Base-by-base conservation (phyloP, 306 rosid species). In the Dalbergia oliveri region DNA sequence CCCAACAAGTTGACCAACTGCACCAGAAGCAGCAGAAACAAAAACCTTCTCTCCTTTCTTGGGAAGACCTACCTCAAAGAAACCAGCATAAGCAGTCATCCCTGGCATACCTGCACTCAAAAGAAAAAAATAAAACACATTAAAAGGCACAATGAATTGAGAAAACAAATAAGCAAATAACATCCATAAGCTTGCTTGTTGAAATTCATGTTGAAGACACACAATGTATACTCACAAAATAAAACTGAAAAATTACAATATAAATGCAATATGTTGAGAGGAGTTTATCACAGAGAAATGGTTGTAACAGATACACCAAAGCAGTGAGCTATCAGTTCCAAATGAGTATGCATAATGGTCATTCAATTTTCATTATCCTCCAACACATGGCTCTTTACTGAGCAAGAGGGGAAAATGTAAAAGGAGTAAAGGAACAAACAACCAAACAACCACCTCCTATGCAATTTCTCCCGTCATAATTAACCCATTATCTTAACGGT, bases 101-200 rank as follows among this genome's bases (percentile, higher is more conserved):
- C 86, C 86, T 0, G 93, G 84, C 89, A 85, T 85, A 69, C 89
- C 87, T 84, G 69, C 35, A 35, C 10, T 79, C 78, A 26, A 15
- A 34, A 41, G 11, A 61, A 73, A 43, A 43, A 9, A 26, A 26
- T 2, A 50, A 44, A 23, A 58, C n/a, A 7, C 15, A 41, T 73
- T 18, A 51, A 11, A 54, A 51, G 37, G 34, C 23, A 64, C 66
- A 72, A 41, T 13, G 23, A 21, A 37, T 37, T 11, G 16, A 2
- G 16, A 11, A 3, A 68, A 21, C 23, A 78, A 21, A 34, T 57
- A 26, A 3, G 10, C 33, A 16, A 58, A n/a, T 67, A 3, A 41
- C 72, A 57, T 74, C 63, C 56, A 66, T 66, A 43, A 19, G 31
- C 63, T 31, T 64, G 45, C 33, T 69, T 34, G 19, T 5, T 11